Base-by-base conservation (phyloP, 2,329 filamentous ascomycete genomes). In the Metarhizium rileyi region DNA sequence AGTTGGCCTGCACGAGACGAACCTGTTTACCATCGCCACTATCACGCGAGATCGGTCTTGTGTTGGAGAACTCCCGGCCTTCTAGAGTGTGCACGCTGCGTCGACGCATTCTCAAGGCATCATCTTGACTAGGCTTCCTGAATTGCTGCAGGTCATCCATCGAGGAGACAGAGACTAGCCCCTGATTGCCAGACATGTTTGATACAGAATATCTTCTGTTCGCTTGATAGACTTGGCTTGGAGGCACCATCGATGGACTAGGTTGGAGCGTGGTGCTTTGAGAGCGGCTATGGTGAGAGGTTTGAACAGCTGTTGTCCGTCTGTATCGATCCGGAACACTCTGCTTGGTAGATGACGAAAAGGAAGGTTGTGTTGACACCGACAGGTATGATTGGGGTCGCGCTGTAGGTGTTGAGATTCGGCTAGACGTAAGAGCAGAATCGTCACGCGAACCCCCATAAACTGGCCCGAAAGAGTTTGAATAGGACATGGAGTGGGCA, bases 281-380 rank as follows among this genome's bases (percentile, higher is more conserved):
- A 16, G 66, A 67, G 35, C 68, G 65, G 10, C 53, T 58, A 43
- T 72, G 70, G 30, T 68, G 65, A 12, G 52, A 45, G 10, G 51
- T 55, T 44, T 51, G 50, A 25, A 47, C 64, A 77, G 51, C 77
- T 73, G 49, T 75, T 75, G 52, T 76, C 66, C 90, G 84, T 59
- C 90, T 80, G 64, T 96, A 96, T 52, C 91, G 81, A 64, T 95
- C 90, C 1, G 80, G 73, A 4, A 76, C 72, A 40, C 83, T 76
- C 66, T 84, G 61, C 57, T 75, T 33, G 56, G 50, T 47, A 52
- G 53, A 28, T 1, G 59, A 53, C 30, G 61, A 53, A 68, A 64
- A 82, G 55, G 68, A 77, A 45, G 80, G 75, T 56, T 73, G 73
- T 22, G 64, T 67, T 12, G 69, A 57, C 3, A 67, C 61, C 41